Base-by-base conservation (phyloP, 2,329 filamentous ascomycete species). In the Fusarium fracticaudum region DNA sequence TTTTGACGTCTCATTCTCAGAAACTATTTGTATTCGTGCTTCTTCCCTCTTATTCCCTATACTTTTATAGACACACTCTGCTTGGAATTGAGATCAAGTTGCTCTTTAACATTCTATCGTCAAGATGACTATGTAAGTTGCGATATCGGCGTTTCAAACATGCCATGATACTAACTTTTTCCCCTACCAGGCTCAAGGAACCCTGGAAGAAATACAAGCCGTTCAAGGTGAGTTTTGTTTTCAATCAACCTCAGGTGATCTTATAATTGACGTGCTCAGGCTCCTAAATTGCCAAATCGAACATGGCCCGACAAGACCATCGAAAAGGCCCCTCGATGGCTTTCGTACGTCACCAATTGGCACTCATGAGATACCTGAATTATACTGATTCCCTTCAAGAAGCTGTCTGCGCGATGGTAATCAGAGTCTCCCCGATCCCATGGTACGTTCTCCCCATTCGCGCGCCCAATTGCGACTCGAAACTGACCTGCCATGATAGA, bases 381-480 rank as follows among this genome's bases (percentile, higher is more conserved):
- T 31, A 38, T 51, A 41, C 67, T 35, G 38, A 55, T 57, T 26
- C 17, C 24, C 22, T 31, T n/a, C 4, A n/a, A 69, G 67, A 45
- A 69, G 67, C 55, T 69, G 67, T 76, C 79, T 82, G 59, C 88
- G 96, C 79, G 96, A 98, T 87, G 96, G 95, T 65, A 98, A 98
- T 87, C 96, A 98, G 86, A 95, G 92, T 83, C 87, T 98, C 83
- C 91, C 94, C 40, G 94, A 98, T 82, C 95, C 96, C 73, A 98
- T 98, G 95, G 93, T 94, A 87, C 76, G 89, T 33, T 22, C 24
- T 20, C 4, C 45, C 5, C 38, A 44, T 53, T 8, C 17, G 13
- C 17, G 20, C 24, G 13, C 22, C 22, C 12, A 50, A 29, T 22
- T 57, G 33, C 29, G 33, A 69, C 33, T 22, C 10, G n/a, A 11